Conservation (phyloP, 768 basidiomycete species). For the Trametes gibbosa region DNA sequence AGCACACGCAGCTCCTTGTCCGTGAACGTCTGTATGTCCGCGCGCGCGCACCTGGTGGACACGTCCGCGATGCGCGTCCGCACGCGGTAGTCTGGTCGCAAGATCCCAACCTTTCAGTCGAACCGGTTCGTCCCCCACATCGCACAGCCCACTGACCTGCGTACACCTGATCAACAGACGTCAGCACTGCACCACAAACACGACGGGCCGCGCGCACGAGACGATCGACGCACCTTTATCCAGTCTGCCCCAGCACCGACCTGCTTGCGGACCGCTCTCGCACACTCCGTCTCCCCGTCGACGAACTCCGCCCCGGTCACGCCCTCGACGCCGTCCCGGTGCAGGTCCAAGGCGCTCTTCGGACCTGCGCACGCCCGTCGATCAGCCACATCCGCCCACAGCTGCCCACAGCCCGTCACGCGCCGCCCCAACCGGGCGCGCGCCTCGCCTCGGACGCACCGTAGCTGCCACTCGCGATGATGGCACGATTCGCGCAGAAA, state of each 20-base stretch:
- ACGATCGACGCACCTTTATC: conserved; percentile 50
- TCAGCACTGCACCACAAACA: neutral
- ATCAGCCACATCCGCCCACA: neutral
- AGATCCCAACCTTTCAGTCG: neutral
- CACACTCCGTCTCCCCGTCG: conserved; percentile 55
- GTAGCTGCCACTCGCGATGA: conserved; percentile 60
- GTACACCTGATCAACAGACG: conserved; percentile 34
- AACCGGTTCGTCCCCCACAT: neutral
- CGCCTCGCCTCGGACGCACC: conserved; percentile 34
- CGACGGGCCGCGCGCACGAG: neutral
- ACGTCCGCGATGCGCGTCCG: conserved; percentile 46
- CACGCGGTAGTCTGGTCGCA: conserved; percentile 47
- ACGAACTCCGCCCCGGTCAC: conserved; percentile 56
- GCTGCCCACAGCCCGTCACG: neutral
- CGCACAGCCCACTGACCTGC: conserved; percentile 39
- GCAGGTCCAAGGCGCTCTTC: conserved; percentile 43
- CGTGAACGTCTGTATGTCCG: conserved; percentile 44
- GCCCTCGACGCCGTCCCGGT: conserved; percentile 53
- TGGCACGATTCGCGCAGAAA: conserved; percentile 57
- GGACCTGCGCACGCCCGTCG: conserved; percentile 46
- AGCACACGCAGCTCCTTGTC: conserved; percentile 45
- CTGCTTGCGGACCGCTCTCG: conserved; percentile 55
- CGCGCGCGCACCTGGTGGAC: conserved; percentile 34
- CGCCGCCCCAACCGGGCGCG: neutral
- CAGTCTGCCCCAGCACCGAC: conserved; percentile 55